Base-by-base conservation (phyloP, 257 asterid genomes). In the Lycium ferocissimum region DNA sequence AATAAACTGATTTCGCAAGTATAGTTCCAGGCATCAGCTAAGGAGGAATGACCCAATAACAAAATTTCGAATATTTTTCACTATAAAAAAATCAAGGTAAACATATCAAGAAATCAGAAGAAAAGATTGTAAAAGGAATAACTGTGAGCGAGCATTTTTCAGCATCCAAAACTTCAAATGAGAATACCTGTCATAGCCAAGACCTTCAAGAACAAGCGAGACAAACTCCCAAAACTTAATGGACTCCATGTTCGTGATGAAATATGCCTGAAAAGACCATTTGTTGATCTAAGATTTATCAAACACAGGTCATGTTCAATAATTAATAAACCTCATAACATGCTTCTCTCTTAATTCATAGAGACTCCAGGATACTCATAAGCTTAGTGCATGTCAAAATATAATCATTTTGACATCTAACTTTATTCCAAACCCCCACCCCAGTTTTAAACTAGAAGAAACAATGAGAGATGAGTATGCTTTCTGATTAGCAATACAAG, bases 141-240 rank as follows among this genome's bases (percentile, higher is more conserved):
- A 53, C 43, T 20, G 45, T 7, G 45, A 49, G 2, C 22, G 12
- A 49, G 13, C 49, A 13, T 3, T 10, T 9, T 43, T 51, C 63
- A 26, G 47, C 14, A 26, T 51, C 10, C 63, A 26, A 9, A 76
- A 76, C 15, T 22, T 51, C 4, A 51, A 76, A 76, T 22, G 65
- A 26, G 9, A 83, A 35, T 91, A 95, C 99, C 98, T 93, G 86
- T 90, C 91, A 83, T 97, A 97, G 89, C 98, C 99, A 87, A 95
- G 98, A 65, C 98, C 99, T 92, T 94, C 98, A 78, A 95, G 98
- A 84, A 95, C 90, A 84, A 92, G 92, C 33, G 98, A 93, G 84
- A 94, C 86, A 83, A 97, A 97, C 92, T 95, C 98, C 99, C 98
- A 97, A 87, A 97, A 97, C 85, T 97, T 94, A 84, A 95, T 90